Conservation (phyloP, 176 grass and related monocot species). For the Melocanna baccifera region DNA sequence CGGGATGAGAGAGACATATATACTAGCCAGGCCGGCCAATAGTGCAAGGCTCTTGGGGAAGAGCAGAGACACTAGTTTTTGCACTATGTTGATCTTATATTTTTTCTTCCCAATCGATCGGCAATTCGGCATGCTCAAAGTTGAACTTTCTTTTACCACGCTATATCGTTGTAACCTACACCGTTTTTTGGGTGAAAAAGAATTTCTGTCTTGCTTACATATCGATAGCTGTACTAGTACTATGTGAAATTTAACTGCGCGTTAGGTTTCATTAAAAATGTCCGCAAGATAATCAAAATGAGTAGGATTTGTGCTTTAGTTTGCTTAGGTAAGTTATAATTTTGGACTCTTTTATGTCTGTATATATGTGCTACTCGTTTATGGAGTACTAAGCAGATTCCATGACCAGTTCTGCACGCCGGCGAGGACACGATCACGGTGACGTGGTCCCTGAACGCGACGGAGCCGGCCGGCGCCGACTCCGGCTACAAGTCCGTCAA, state of each 20-base stretch:
- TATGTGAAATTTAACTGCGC: neutral
- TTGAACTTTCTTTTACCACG: neutral
- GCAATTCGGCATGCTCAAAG: neutral
- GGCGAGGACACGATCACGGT: constrained; percentile 59
- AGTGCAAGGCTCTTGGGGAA: neutral
- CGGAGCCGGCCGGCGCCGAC: constrained; percentile 15
- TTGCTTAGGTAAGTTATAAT: neutral
- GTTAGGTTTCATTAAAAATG: neutral
- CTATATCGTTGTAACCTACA: neutral
- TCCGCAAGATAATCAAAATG: neutral
- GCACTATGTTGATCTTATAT: too few relatives aligned
- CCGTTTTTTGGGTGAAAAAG: neutral
- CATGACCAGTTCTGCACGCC: constrained; percentile 47
- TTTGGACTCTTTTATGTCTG: neutral
- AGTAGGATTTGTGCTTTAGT: neutral
- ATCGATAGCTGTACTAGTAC: neutral
- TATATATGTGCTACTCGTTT: neutral
- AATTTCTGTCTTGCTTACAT: too few relatives aligned
- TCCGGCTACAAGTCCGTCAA: constrained; percentile 54
- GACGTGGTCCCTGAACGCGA: constrained; percentile 47
- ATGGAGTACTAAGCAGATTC: neutral
- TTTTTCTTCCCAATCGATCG: too few relatives aligned
- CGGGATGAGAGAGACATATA: neutral
- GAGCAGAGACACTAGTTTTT: neutral
- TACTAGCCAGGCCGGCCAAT: neutral